Base-by-base conservation (phyloP, 495 filamentous ascomycete species). In the Talaromyces wortmannii region DNA sequence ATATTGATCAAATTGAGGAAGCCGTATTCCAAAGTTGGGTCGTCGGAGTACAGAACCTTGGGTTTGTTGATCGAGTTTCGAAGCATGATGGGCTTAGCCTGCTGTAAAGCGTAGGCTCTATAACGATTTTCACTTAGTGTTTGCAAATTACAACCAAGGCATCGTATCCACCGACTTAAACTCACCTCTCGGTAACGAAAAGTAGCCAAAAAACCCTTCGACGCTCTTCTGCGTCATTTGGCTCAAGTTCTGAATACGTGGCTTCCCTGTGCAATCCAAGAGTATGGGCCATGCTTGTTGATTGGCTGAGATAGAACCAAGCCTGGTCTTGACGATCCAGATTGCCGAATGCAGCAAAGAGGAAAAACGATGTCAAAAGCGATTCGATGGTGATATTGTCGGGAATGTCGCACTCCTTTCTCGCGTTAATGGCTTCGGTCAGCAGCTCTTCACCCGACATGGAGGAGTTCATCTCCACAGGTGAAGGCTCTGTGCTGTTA, bases 281-380 rank as follows among this genome's bases (percentile, higher is more conserved):
- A 12, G 81, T 77, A 55, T 82, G 79, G 5, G 78, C 75, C 67
- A 83, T 73, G 0, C 80, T 80, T 18, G 78, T 78, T 2, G 82
- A 75, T 62, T 88, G 83, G 40, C 82, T 75, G n/a, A 87, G 63
- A 57, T 86, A 85, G 49, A 79, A 78, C 81, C 83, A 87, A 7
- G 79, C 80, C 23, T 75, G 70, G 52, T 74, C 72, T 57, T 77
- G 75, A 33, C 70, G 68, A 53, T 78, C 70, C 30, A 92, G 72
- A 48, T 84, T 86, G 57, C 87, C 88, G 66, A 86, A 84, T 48
- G 84, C 85, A 5, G 84, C 87, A 62, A 88, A 94, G 8, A 90
- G 68, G 61, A 94, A 91, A 69, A 87, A 94, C 5, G 86, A 90
- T 10, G 89, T 92, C 54, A 88, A 77, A 8, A 92, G 74, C 11